Base-by-base conservation (phyloP, 2,329 filamentous ascomycete species). In the Fusarium phyllophilum region DNA sequence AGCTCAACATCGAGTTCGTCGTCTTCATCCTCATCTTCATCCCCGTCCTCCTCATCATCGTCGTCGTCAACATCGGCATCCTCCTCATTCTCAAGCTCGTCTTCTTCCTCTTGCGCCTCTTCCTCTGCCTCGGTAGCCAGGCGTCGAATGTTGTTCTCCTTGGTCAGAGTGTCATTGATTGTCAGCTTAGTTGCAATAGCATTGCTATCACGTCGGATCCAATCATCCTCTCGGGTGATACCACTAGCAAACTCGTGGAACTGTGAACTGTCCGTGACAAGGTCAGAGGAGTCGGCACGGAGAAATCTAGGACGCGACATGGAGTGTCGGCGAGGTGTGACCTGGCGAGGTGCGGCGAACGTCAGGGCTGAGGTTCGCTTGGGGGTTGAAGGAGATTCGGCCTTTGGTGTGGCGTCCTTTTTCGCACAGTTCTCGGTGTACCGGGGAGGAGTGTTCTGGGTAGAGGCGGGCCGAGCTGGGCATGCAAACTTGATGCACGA, bases 201-300 rank as follows among this genome's bases (percentile, higher is more conserved):
- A 13, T 88, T 86, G 39, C 89, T 86, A 77, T 94, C 92, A 63
- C 92, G 90, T 22, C 86, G 86, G 36, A 97, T 94, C 96, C 96
- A 99, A 77, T 97, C 95, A 66, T 98, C 95, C 70, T 96, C 93
- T 66, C 94, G 90, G 45, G 92, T 87, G 66, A 91, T 88, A 56
- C 94, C 95, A 80, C 93, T 95, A 48, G 94, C 96, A 81, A 98
- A 98, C 78, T 97, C 96, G 81, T 98, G 94, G 80, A 98, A 98
- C 55, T 85, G 90, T 79, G 84, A 90, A 33, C 86, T 86, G 72
- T 92, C 89, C 45, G 84, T 85, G 42, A 84, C 83, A 48, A 90
- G 78, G 56, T 90, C 88, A 41, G 79, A 83, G 10, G 85, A 84
- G 65, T 86, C 83, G 22, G 86, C 88, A 13, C 85, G 86, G 20